Percentiles rank a stretch among this genome's conserved stretches.
Conservation (phyloP, 176 grass and related monocot species). For the Triticum turgidum region DNA sequence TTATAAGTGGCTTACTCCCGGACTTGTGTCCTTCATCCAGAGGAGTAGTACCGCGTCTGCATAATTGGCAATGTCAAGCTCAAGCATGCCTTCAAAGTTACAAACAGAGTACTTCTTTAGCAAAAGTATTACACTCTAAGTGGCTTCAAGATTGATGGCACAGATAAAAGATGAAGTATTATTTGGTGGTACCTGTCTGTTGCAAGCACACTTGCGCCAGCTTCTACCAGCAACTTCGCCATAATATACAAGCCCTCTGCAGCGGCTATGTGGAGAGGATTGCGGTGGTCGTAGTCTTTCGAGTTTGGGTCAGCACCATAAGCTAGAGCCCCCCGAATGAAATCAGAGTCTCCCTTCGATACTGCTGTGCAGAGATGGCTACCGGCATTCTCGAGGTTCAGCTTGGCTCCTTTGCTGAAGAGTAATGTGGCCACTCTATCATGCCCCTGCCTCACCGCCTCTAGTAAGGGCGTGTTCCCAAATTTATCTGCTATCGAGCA, state of each 20-base stretch:
- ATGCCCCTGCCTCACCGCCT: slow-evolving; percentile 77
- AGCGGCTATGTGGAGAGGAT: slow-evolving; percentile 87
- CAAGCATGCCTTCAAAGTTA: not conserved
- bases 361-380: slow-evolving; percentile 72
- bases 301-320: slow-evolving; percentile 70
- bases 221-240: slow-evolving; percentile 69
- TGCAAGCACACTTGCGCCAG: slow-evolving; percentile 80
- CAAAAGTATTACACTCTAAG: no score
- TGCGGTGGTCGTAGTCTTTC: slow-evolving; percentile 85
- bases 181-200: slow-evolving; percentile 56
- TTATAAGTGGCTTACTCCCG: slow-evolving; percentile 56
- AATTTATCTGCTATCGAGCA: slow-evolving; percentile 66
- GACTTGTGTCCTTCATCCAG: slow-evolving; percentile 70
- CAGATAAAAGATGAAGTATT: not conserved
- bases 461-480: slow-evolving; percentile 81
- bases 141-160: not conserved
- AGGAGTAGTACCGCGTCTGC: slow-evolving; percentile 78
- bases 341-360: slow-evolving; percentile 68
- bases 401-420: slow-evolving; percentile 54
- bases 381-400: slow-evolving; percentile 65
- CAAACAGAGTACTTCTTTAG: not conserved
- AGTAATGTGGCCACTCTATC: slow-evolving; percentile 68
- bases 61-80: not conserved
- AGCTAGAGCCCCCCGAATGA: slow-evolving; percentile 60
- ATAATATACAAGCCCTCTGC: slow-evolving; percentile 76